Conservation (phyloP, 805 yeast genomes). For the Nakazawaea ernobii region DNA sequence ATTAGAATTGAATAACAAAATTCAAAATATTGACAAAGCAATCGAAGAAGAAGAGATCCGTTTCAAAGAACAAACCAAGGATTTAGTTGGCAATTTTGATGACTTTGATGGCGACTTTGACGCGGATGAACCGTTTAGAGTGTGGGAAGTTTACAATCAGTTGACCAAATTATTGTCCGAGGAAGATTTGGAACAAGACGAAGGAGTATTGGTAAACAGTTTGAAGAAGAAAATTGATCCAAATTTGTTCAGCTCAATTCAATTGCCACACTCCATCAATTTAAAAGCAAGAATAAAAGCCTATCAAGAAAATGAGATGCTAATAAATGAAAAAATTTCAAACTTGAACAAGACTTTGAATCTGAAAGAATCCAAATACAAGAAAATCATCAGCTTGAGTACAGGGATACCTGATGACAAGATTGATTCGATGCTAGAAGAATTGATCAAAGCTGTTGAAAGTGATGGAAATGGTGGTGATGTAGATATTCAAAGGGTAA, state of each 20-base stretch:
- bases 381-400: constrained; percentile 83
- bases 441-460: constrained; percentile 84
- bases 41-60: constrained; percentile 56
- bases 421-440: constrained; percentile 78
- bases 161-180: constrained; percentile 28
- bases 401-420: constrained; percentile 79
- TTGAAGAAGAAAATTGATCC: constrained; percentile 10
- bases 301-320: constrained; percentile 61
- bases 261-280: constrained; percentile 42
- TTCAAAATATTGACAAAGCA: constrained; percentile 55
- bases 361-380: constrained; percentile 68
- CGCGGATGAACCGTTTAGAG: constrained; percentile 89
- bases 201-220: constrained; percentile 20
- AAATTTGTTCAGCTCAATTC: not conserved
- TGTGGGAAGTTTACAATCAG: constrained; percentile 52
- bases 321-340: constrained; percentile 33
- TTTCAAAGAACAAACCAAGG: constrained; percentile 36
- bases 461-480: constrained; percentile 60
- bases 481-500: constrained; percentile 50
- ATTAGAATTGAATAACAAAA: constrained; percentile 47
- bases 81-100: constrained; percentile 25
- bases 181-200: constrained; percentile 17
- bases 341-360: constrained; percentile 46
- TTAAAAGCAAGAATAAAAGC: constrained; percentile 78
- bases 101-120: constrained; percentile 56